These are phyloP conservation scores for Vachellia pachyceras DNA, from an alignment of 306 rosid species.

Conservation along the genomic window DNA sequence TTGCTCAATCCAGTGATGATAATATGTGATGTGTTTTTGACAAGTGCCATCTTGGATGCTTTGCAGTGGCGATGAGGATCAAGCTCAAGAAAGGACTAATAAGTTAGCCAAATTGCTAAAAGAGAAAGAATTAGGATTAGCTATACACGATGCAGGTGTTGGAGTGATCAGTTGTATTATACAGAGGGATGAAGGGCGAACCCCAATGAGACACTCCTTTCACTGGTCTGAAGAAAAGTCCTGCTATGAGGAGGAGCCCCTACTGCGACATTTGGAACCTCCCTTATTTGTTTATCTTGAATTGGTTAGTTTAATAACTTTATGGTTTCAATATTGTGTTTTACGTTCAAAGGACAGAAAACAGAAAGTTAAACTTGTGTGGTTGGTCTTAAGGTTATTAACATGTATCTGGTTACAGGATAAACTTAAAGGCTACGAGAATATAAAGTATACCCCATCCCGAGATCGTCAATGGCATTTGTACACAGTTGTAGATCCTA, in stretches of 20 bases:
- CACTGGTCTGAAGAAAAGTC: slow-evolving; percentile 87
- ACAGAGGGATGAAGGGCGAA: slow-evolving; percentile 98
- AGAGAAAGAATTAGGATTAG: slow-evolving; percentile 80
- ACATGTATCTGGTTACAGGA: slow-evolving; percentile 59
- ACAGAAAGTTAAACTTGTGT: slow-evolving; percentile 13
- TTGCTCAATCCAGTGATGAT: neutral
- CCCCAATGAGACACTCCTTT: slow-evolving; percentile 99
- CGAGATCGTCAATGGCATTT: slow-evolving; percentile 99
- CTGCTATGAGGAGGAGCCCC: slow-evolving; percentile 84
- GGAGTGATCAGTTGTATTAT: slow-evolving; percentile 92
- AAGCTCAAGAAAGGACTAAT: slow-evolving; percentile 93
- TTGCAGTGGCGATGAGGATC: slow-evolving; percentile 97
- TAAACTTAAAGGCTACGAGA: slow-evolving; percentile 89
- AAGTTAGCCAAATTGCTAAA: slow-evolving; percentile 90
- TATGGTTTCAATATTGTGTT: slow-evolving; percentile 30
- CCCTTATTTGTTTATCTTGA: slow-evolving; percentile 95
- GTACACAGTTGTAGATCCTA: slow-evolving; percentile 74
- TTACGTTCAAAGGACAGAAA: slow-evolving; percentile 20
- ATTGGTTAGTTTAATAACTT: slow-evolving; percentile 80
- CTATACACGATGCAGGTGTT: slow-evolving; percentile 74
- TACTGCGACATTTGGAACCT: slow-evolving; percentile 94
- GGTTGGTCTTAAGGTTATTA: slow-evolving; percentile 40
- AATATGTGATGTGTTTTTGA: slow-evolving; percentile 40
- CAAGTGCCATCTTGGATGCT: slow-evolving; percentile 42
- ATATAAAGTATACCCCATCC: slow-evolving; percentile 83